Evolutionary conservation across 2,329 filamentous ascomycete genomes (phyloP).

Genomic region (Fusarium sp.): DNA sequence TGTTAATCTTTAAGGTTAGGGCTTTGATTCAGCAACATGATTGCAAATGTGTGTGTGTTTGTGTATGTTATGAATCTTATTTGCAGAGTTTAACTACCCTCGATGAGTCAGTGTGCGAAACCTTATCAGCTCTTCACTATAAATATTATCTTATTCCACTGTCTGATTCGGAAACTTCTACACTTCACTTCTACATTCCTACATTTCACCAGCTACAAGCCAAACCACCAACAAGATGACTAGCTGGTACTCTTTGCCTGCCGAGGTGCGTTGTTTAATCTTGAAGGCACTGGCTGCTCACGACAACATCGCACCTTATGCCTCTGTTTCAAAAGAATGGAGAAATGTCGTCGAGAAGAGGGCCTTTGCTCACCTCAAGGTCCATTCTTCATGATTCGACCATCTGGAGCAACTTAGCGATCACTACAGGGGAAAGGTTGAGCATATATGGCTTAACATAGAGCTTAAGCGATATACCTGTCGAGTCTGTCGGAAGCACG

Average conservation of each 20-base stretch:
- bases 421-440: neutral
- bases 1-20: no score
- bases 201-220: no score
- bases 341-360: constrained; percentile 1
- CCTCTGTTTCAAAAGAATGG: constrained; percentile 23
- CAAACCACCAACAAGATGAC: neutral
- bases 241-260: constrained; percentile 7
- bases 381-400: constrained; percentile 7
- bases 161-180: no score
- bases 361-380: constrained; percentile 4
- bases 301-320: neutral
- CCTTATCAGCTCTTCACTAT: neutral
- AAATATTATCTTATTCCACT: rapidly evolving
- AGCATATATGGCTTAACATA: constrained; percentile 33
- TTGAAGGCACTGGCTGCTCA: neutral
- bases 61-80: no score
- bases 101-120: no score
- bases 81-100: neutral
- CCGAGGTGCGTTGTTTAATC: constrained; percentile 16
- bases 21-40: rapidly evolving
- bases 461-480: constrained; percentile 27
- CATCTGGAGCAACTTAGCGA: neutral
- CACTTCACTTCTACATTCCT: no score
- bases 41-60: neutral
- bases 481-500: neutral